Conservation (phyloP, 106 monocot species). For the Dendrobium nobile region DNA sequence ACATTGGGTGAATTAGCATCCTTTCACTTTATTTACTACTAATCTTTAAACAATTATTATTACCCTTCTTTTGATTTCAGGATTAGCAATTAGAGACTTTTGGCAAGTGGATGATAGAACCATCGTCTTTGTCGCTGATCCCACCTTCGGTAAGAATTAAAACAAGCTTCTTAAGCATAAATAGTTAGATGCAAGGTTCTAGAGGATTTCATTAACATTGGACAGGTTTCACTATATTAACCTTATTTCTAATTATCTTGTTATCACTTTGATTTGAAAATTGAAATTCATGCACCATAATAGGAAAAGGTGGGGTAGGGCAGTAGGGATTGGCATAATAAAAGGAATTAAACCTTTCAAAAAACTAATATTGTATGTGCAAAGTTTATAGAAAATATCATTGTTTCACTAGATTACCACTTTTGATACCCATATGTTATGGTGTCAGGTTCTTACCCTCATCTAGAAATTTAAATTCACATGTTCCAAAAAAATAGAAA, state of each 20-base stretch:
- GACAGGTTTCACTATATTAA: background rate
- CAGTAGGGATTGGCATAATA: too few relatives aligned
- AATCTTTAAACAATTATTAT: background rate
- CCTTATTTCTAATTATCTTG: background rate
- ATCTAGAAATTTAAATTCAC: too few relatives aligned
- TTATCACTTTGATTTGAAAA: background rate
- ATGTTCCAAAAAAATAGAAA: too few relatives aligned
- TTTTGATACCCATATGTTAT: too few relatives aligned
- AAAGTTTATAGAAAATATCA: too few relatives aligned
- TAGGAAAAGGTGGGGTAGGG: too few relatives aligned
- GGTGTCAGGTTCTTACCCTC: too few relatives aligned
- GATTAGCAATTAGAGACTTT: slow-evolving; percentile 84
- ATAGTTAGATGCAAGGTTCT: background rate
- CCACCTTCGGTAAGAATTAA: slow-evolving; percentile 69
- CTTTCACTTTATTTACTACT: background rate
- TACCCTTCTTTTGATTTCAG: slow-evolving; percentile 22
- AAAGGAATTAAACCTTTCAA: too few relatives aligned
- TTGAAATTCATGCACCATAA: too few relatives aligned
- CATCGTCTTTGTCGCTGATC: slow-evolving; percentile 91
- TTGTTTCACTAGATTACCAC: too few relatives aligned
- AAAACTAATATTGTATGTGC: too few relatives aligned
- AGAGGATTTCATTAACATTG: background rate
- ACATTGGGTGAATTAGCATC: background rate
- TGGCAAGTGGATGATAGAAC: slow-evolving; percentile 94
- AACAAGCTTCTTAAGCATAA: background rate